Percentiles rank a stretch among this genome's conserved stretches.
Conservation (phyloP, 768 basidiomycete species). For the Daedalea quercina region DNA sequence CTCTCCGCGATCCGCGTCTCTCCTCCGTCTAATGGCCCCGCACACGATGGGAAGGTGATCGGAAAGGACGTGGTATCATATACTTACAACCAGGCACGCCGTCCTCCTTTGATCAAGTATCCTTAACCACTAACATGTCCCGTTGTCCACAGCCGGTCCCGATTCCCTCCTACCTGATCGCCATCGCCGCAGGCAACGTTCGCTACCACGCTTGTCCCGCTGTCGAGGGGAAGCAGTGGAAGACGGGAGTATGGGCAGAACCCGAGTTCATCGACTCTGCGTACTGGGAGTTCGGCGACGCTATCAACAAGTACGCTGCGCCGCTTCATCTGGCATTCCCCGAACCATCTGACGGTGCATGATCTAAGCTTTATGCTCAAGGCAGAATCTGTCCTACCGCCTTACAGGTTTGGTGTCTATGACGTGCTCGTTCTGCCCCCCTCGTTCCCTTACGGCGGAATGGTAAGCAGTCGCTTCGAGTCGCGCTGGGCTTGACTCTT, state of each 20-base stretch:
- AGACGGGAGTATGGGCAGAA: conserved; percentile 86
- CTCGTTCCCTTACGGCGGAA: conserved; percentile 90
- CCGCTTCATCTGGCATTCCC: background rate
- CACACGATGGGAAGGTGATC: conserved; percentile 67
- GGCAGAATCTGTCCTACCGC: conserved; percentile 67
- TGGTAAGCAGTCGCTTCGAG: conserved; percentile 39
- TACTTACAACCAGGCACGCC: conserved; percentile 65
- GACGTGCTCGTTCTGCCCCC: conserved; percentile 86
- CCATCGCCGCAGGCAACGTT: conserved; percentile 83
- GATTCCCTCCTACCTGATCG: conserved; percentile 89
- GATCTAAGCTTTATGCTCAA: conserved; percentile 58
- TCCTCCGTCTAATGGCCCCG: conserved; percentile 62
- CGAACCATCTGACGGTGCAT: background rate
- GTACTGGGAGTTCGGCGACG: conserved; percentile 85
- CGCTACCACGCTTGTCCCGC: conserved; percentile 60
- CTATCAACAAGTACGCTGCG: conserved; percentile 59
- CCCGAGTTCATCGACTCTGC: conserved; percentile 72
- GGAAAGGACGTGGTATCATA: conserved; percentile 74
- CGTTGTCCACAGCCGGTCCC: conserved; percentile 53
- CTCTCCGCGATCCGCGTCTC: conserved; percentile 79
- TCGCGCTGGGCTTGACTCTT: background rate
- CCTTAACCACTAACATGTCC: background rate
- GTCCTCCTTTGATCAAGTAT: background rate
- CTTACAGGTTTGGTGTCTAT: conserved; percentile 83
- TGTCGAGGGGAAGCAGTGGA: conserved; percentile 65